Evolutionary conservation across 352 stramenopile genomes (phyloP).

Genomic region (Phytophthora pinifolia): DNA sequence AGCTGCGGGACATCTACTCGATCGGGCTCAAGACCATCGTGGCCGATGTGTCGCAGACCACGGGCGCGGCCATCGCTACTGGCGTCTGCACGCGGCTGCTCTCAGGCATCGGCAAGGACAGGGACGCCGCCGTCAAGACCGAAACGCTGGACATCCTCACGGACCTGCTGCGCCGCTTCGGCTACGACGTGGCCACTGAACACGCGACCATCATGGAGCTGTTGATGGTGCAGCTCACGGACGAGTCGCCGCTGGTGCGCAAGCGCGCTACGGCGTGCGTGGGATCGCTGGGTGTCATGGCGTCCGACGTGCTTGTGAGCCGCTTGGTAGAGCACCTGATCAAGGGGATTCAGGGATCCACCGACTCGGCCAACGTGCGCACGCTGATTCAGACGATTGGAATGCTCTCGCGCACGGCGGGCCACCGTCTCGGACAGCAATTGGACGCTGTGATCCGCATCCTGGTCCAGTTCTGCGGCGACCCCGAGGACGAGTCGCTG

Average conservation of each 20-base stretch:
- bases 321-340: conserved; percentile 93
- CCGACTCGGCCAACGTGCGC: conserved; percentile 75
- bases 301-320: conserved; percentile 94
- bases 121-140: conserved; percentile 85
- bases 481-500: conserved; percentile 90
- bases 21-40: conserved; percentile 98
- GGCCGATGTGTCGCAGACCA: conserved; percentile 91
- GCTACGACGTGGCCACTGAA: conserved; percentile 85
- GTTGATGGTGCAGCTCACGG: conserved; percentile 81
- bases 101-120: conserved; percentile 58
- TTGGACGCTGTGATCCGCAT: conserved; percentile 96
- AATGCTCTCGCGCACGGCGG: conserved; percentile 95
- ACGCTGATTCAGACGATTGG: conserved; percentile 97
- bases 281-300: conserved; percentile 94
- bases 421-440: conserved; percentile 94
- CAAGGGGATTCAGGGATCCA: conserved; percentile 84
- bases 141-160: conserved; percentile 97
- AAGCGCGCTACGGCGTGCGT: conserved; percentile 97
- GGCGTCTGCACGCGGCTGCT: conserved; percentile 71
- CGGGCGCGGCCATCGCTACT: conserved; percentile 85
- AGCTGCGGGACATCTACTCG: conserved; percentile 98
- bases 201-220: conserved; percentile 91
- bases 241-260: conserved; percentile 88
- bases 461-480: conserved; percentile 94
- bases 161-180: conserved; percentile 96